These are phyloP conservation scores for Russula abietina DNA, from an alignment of 768 basidiomycete species.

Conservation along the genomic window DNA sequence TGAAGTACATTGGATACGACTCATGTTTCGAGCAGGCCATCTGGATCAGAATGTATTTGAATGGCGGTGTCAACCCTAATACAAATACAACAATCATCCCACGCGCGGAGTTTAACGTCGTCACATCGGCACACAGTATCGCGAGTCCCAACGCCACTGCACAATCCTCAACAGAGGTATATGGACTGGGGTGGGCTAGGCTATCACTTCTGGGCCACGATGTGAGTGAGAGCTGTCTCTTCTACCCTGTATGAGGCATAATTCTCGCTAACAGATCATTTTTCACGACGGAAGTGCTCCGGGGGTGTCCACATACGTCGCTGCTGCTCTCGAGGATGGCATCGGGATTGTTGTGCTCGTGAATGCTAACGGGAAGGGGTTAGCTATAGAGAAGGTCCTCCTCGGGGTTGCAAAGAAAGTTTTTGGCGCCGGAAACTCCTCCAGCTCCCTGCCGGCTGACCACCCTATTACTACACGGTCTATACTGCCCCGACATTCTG, in stretches of 20 bases:
- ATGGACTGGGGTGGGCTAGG: constrained; percentile 42
- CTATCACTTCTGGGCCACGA: constrained; percentile 38
- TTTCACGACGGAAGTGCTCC: constrained; percentile 32
- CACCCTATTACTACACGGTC: not conserved
- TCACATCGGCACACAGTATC: constrained; percentile 33
- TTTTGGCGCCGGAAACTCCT: too few species aligned
- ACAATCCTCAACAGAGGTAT: constrained; percentile 28
- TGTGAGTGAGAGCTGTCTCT: constrained; percentile 26
- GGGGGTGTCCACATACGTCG: constrained; percentile 32
- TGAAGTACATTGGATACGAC: not conserved
- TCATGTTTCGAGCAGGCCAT: constrained; percentile 29
- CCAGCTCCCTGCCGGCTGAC: too few species aligned
- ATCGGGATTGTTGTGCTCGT: constrained; percentile 32
- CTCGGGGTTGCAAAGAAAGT: not conserved
- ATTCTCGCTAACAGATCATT: constrained; percentile 30
- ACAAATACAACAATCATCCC: constrained; percentile 35
- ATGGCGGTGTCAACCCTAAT: constrained; percentile 31
- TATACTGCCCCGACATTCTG: not conserved
- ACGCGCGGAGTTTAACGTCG: constrained; percentile 27
- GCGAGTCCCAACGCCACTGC: constrained; percentile 10
- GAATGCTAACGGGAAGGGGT: constrained; percentile 24
- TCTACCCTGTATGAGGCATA: not conserved
- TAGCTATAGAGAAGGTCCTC: not conserved
- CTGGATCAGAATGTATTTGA: constrained; percentile 37
- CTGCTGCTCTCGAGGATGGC: constrained; percentile 34